Evolutionary conservation across 225 moss, liverwort and hornwort genomes (phyloP).

Genomic region (Antitrichia curtipendula): DNA sequence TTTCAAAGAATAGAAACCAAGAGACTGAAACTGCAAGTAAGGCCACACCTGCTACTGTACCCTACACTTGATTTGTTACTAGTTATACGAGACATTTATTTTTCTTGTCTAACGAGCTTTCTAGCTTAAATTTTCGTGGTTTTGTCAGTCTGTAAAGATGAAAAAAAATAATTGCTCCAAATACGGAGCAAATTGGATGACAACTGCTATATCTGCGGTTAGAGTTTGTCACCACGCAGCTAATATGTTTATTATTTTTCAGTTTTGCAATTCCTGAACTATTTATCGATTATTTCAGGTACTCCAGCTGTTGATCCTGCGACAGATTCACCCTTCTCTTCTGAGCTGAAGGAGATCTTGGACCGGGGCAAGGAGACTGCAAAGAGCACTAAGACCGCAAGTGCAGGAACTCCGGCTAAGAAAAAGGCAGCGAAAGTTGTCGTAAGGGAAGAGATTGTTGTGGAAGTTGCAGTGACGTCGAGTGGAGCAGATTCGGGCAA

Average conservation of each 20-base stretch:
- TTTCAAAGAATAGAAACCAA: not conserved
- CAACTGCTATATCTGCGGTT: not conserved
- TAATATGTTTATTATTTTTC: not conserved
- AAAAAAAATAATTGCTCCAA: not conserved
- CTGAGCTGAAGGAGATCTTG: conserved; percentile 15
- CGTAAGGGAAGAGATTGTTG: not conserved
- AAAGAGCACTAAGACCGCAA: not conserved
- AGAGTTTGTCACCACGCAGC: not conserved
- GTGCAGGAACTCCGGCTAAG: not conserved
- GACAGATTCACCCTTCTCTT: conserved; percentile 18
- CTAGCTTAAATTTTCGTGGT: not conserved
- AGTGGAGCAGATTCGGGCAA: not conserved
- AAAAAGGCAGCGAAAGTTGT: not conserved
- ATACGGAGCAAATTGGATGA: not conserved
- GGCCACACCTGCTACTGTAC: not conserved
- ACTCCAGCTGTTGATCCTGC: not conserved
- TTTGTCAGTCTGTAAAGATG: not conserved
- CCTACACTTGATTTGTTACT: not conserved
- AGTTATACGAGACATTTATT: not conserved
- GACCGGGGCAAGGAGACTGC: not conserved
- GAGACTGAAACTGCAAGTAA: not conserved
- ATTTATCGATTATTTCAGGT: not conserved
- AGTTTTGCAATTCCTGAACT: not conserved
- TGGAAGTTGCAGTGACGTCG: not conserved
- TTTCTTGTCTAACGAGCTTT: not conserved